Evolutionary conservation across 208 protist species (phyloP).

Genomic region (Perkinsela sp.): DNA sequence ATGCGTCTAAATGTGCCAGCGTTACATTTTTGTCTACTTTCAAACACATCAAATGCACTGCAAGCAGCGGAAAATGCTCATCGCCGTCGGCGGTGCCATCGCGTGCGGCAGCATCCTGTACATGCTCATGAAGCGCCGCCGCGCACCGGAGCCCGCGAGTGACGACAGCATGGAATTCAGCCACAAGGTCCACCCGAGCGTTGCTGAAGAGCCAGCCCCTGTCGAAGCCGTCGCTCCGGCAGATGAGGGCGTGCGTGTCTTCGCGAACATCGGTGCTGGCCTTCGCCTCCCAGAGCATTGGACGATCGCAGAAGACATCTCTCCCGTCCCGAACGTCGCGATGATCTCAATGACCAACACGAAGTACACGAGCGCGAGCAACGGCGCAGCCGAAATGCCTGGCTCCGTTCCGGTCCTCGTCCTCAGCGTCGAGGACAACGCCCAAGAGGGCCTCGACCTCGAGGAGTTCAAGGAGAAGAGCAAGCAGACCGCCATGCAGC

Average conservation of each 20-base stretch:
- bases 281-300: constrained; percentile 18
- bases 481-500: constrained; percentile 24
- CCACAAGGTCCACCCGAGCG: background rate
- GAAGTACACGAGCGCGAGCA: constrained; percentile 11
- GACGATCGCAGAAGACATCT: constrained; percentile 28
- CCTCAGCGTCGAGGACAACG: constrained; percentile 33
- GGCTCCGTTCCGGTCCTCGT: constrained; percentile 25
- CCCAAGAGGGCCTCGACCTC: constrained; percentile 26
- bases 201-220: background rate
- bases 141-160: background rate
- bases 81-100: background rate
- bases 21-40: too few species aligned
- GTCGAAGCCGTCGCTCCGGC: background rate
- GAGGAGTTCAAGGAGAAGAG: constrained; percentile 35
- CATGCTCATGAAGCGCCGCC: background rate
- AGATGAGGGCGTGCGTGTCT: background rate
- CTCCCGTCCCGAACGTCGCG: constrained; percentile 33
- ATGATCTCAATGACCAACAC: constrained; percentile 36
- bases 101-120: background rate
- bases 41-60: background rate
- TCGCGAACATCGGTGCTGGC: constrained; percentile 18
- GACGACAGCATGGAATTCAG: background rate
- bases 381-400: constrained; percentile 10
- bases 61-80: background rate
- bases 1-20: too few species aligned